Evolutionary conservation across 257 asterid species (phyloP), one percentile per base, ranked within the genome.

Genomic region (Asclepias syriaca): DNA sequence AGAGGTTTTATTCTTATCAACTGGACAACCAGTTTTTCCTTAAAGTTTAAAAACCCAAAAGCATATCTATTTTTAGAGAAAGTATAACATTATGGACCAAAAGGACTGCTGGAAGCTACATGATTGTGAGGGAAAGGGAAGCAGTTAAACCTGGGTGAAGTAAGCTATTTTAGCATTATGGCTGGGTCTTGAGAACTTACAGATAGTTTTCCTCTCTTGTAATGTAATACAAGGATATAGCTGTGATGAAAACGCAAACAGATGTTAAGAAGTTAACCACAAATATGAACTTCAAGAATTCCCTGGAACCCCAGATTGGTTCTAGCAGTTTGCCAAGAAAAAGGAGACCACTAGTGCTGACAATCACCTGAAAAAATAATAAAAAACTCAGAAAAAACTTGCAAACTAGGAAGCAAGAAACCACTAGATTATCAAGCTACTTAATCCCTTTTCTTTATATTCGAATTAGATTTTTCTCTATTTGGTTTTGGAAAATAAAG

Each of bases 301-400:
- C 98, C 76, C 92, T 83, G 64, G 96, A 83, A 66, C 98, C 98
- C 98, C 98, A 92, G 57, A 92, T 87, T 79, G 98, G 94, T 75
- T 92, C 96, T 48, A 92, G 98, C 80, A 90, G 84, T 87, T 88
- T 92, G 81, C 98, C 98, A 50, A 87, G 76, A 80, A 85, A 84
- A 85, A 92, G 96, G 65, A 90, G 92, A 61, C 98, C 96, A 68
- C 88, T 45, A 48, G 85, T 84, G 84, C 96, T 90, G 79, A 90
- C 74, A 75, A 87, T 69, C 77, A 83, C 86, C 96, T 92, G 94
- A 72, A 89, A 73, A 77, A 77, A 22, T 65, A 66, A 6, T 55
- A 57, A 11, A 49, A 70, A 51, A 32, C n/a, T 21, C 21, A 51
- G 60, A 53, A 53, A 54, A 43, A 55, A 2, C 21, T 58, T 63